Conservation (phyloP, 176 grass and related monocot genomes). For the Chloris gayana region DNA sequence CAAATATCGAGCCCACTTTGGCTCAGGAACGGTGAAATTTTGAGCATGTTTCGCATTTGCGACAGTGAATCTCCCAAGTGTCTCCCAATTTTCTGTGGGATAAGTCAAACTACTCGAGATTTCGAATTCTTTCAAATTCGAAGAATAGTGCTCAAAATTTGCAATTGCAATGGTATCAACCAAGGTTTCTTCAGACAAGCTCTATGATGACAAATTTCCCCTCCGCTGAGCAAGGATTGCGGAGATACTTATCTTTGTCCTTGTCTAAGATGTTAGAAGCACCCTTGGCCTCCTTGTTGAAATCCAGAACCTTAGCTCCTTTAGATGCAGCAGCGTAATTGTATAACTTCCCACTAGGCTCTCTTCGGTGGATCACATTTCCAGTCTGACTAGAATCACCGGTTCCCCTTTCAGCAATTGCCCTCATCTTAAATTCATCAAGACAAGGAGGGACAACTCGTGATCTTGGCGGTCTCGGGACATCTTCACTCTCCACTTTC, state of each 20-base stretch:
- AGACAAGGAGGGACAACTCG: slow-evolving; percentile 64
- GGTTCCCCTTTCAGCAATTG: slow-evolving; percentile 63
- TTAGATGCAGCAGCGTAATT: slow-evolving; percentile 88
- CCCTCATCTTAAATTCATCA: slow-evolving; percentile 89
- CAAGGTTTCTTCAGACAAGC: slow-evolving; percentile 98
- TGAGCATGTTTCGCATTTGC: slow-evolving; percentile 77
- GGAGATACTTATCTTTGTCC: slow-evolving; percentile 92
- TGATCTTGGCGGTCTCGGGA: slow-evolving; percentile 48
- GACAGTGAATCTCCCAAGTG: slow-evolving; percentile 75
- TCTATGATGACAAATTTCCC: slow-evolving; percentile 92
- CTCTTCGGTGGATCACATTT: slow-evolving; percentile 76
- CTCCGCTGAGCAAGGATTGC: slow-evolving; percentile 93
- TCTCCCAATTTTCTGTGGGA: slow-evolving; percentile 84
- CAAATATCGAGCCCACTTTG: slow-evolving; percentile 91
- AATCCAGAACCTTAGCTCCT: slow-evolving; percentile 83
- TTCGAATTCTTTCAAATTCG: slow-evolving; percentile 91
- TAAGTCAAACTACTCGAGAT: slow-evolving; percentile 73
- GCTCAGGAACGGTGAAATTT: slow-evolving; percentile 66
- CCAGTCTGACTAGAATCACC: slow-evolving; percentile 50
- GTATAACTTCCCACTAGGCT: slow-evolving; percentile 89
- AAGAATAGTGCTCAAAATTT: slow-evolving; percentile 97
- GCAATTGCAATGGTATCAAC: slow-evolving; percentile 82
- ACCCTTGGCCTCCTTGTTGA: slow-evolving; percentile 96
- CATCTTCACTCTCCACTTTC: slow-evolving; percentile 53
- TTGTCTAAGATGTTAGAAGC: slow-evolving; percentile 96